These are phyloP conservation scores for Cercis canadensis DNA, from an alignment of 306 rosid species.

Conservation along the genomic window DNA sequence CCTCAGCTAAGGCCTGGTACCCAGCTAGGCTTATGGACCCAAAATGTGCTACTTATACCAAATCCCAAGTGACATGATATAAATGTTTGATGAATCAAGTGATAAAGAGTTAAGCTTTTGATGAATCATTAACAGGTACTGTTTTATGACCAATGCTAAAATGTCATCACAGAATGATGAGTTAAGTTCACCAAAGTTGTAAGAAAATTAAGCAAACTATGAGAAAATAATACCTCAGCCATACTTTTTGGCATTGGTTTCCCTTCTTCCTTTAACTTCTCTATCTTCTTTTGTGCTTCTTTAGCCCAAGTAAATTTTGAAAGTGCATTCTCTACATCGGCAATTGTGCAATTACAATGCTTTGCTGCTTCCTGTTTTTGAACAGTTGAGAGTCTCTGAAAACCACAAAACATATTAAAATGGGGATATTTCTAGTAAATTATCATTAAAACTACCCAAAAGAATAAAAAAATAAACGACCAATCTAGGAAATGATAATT, in stretches of 20 bases:
- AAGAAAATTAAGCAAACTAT: conserved; percentile 17
- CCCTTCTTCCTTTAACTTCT: conserved; percentile 77
- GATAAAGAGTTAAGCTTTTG: background rate
- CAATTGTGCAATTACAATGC: conserved; percentile 70
- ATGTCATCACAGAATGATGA: background rate
- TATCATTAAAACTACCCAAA: no score
- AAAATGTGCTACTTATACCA: background rate
- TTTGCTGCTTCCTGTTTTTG: conserved; percentile 89
- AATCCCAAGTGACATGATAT: conserved; percentile 5
- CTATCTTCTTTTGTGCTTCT: conserved; percentile 83
- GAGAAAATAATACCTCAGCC: conserved; percentile 57
- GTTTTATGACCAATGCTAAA: background rate
- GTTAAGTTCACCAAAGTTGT: background rate
- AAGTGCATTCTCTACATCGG: conserved; percentile 89
- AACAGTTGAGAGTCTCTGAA: conserved; percentile 60
- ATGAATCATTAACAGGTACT: background rate
- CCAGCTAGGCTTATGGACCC: conserved; percentile 3
- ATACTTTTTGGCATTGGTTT: conserved; percentile 81
- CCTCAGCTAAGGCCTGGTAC: background rate
- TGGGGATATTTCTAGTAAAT: background rate
- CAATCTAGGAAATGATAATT: background rate
- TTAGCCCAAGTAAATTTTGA: conserved; percentile 90
- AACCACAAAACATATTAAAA: conserved; percentile 38
- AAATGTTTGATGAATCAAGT: conserved; percentile 1
- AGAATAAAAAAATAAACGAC: conserved; percentile 16